Evolutionary conservation across 768 basidiomycete species (phyloP), one percentile per base, ranked within the genome.

Genomic region (Suillus ampliporus): DNA sequence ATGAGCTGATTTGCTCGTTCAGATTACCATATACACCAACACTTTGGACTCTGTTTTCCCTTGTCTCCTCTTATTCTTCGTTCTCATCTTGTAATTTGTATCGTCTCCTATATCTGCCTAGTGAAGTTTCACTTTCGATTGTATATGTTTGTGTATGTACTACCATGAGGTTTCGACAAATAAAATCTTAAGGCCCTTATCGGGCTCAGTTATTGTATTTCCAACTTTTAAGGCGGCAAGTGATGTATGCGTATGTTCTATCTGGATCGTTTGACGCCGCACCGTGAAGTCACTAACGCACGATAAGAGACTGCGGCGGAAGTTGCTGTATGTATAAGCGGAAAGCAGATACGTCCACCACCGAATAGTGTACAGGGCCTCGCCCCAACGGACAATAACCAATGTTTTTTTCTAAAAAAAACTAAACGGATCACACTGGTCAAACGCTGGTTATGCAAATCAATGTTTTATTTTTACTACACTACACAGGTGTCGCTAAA

Each of bases 1-100:
- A 19, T 40, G 23, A 7, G 23, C 38, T 56, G 17, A 56, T 28
- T 28, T 19, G 8, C 17, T 4, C 17, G 11, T 10, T 10, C 17
- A 56, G 54, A 56, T 56, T 35, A 56, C 26, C 38, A 40, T 40
- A 56, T 26, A 40, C 54, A 41, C 54, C 54, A 19, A 56, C 38
- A 40, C 6, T 56, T 17, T 37, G 52, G 35, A 54, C 52, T 21
- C 19, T 37, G 35, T 53, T 17, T 54, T 15, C 17, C 40, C 17
- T 10, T 13, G 38, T 56, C 38, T 56, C 17, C 3, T 44, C n/a
- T 47, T 6, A 35, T 56, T 35, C 52, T 37, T 17, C 9, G 35
- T 4, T 37, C 11, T 26, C 54, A 3, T 26, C 17, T 26, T 40
- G 54, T 56, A 40, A 56, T 26, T 26, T 17, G 37, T 54, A 38